Percentiles rank a stretch among this genome's conserved stretches.
Conservation (phyloP, 371 early-diverging fungal genomes). For the Parasitella parasitica region DNA sequence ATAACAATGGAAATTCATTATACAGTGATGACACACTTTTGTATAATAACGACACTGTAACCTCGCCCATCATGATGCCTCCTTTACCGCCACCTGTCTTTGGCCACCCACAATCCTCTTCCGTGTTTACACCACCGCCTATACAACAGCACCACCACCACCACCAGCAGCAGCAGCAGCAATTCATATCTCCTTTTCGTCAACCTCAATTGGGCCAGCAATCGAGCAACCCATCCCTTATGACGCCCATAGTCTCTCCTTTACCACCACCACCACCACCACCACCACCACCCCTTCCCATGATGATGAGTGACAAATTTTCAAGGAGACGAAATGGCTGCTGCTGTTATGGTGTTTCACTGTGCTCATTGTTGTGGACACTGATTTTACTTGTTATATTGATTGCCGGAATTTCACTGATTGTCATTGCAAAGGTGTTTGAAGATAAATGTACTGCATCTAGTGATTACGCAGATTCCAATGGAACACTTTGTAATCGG, state of each 20-base stretch:
- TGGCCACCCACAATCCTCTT: neutral
- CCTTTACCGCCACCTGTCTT: neutral
- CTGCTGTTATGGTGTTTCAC: conserved; percentile 19
- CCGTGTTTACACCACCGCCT: conserved; percentile 7
- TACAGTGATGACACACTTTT: neutral
- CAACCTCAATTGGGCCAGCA: neutral
- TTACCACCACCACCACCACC: neutral
- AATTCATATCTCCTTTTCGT: neutral
- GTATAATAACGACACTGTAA: neutral
- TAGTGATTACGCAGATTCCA: neutral
- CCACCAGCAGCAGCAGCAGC: neutral
- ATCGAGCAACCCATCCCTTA: neutral
- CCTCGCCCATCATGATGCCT: conserved; percentile 10
- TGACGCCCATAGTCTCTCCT: neutral
- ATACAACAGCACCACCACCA: neutral
- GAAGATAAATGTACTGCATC: conserved; percentile 12
- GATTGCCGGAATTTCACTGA: conserved; percentile 21
- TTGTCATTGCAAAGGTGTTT: conserved; percentile 11
- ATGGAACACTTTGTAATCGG: conserved; percentile 12
- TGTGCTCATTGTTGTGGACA: conserved; percentile 22
- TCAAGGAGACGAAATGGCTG: neutral
- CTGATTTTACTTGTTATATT: conserved; percentile 16
- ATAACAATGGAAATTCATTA: neutral
- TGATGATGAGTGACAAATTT: conserved; percentile 1
- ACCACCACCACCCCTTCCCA: neutral